A percentile compares a stretch with the other conserved stretches of the same genome.
These are phyloP conservation scores for Lactifluus rugatus DNA, from an alignment of 768 basidiomycete genomes.

Conservation along the genomic window DNA sequence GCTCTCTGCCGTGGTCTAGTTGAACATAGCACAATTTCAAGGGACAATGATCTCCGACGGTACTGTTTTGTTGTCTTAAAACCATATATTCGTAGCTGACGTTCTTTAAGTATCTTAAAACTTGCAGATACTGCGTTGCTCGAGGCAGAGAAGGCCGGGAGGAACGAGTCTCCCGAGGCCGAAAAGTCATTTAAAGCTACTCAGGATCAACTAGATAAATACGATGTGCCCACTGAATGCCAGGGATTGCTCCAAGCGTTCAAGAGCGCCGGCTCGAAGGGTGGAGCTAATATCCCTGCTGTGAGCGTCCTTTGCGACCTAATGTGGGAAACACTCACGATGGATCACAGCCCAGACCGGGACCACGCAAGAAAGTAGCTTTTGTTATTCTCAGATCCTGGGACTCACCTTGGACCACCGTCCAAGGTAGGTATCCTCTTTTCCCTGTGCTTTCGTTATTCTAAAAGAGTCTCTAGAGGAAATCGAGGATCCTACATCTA, in stretches of 20 bases:
- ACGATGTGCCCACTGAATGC: neutral
- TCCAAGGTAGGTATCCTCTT: neutral
- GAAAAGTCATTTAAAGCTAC: neutral
- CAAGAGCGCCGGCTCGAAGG: neutral
- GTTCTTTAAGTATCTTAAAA: neutral
- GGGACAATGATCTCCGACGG: neutral
- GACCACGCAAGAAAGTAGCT: neutral
- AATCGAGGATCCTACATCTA: too few relatives aligned
- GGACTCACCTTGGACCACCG: neutral
- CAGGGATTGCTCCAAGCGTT: neutral
- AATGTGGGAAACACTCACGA: neutral
- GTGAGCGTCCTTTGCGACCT: neutral
- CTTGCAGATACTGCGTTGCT: neutral
- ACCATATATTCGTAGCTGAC: neutral
- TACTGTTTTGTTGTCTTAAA: neutral
- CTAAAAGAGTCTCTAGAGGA: too few relatives aligned
- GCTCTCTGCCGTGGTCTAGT: too few relatives aligned
- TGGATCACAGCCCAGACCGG: neutral
- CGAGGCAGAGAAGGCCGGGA: neutral
- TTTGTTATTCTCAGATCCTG: neutral
- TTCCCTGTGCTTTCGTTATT: neutral
- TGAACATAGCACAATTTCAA: neutral
- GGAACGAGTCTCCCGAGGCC: neutral
- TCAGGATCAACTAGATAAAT: neutral
- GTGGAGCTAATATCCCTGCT: neutral